Evolutionary conservation across 441 rosid genomes (phyloP), one percentile per base, ranked within the genome.

Genomic region (Raphanus hybrid): DNA sequence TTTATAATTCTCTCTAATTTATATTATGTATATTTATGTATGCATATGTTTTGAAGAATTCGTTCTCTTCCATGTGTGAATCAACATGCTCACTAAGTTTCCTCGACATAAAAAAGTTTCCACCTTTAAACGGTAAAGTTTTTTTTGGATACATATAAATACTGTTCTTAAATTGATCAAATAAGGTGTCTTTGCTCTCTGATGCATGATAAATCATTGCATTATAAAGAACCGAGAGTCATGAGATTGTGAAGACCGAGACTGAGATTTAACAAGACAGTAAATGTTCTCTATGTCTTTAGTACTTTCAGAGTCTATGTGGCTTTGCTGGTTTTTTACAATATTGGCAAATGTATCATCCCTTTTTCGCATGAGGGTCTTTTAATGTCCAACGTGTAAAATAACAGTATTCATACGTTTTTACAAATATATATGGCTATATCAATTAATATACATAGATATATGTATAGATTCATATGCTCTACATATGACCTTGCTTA

Each of bases 211-310:
- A 80, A 71, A 64, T 79, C 73, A 82, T 80, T 79, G 66, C 86
- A 81, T 87, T 82, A 84, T 79, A 73, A 76, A 79, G 58, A 79
- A 79, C 90, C 81, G 88, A 78, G 87, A 78, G 78, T 78, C 71
- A 81, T 54, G 77, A 80, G 89, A 86, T 81, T 79, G 81, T 80
- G 80, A 78, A 77, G 75, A 76, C 77, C 81, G 75, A 75, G 70
- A 76, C 64, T 78, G 86, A 85, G 90, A 90, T 86, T 90, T 88
- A 92, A 87, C 91, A 72, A 85, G 84, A 79, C 87, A 81, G 77
- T 78, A 87, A 85, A 83, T 84, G 87, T 85, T 85, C 90, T 83
- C 83, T 83, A 68, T 92, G 88, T 84, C 81, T 84, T 84, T 85
- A 72, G 77, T 75, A 77, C 86, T 85, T 78, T 88, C 82, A 85